Evolutionary conservation across 495 filamentous ascomycete genomes (phyloP).

Genomic region (Diplogelasinospora grovesii): DNA sequence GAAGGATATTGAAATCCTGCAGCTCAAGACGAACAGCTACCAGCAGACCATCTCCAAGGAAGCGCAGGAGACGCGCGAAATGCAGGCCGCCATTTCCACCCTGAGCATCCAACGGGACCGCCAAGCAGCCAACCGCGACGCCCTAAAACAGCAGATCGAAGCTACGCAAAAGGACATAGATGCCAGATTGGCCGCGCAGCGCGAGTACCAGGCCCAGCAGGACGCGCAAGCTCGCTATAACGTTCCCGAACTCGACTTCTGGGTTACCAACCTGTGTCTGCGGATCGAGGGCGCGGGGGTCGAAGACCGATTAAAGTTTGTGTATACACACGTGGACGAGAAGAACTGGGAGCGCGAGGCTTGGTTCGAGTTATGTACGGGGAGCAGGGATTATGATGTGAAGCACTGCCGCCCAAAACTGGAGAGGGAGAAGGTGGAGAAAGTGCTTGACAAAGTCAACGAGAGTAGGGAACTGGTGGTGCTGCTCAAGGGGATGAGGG

Average conservation of each 20-base stretch:
- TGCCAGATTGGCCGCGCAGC: slow-evolving; percentile 43
- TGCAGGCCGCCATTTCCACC: slow-evolving; percentile 70
- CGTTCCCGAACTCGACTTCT: slow-evolving; percentile 87
- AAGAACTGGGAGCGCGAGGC: slow-evolving; percentile 82
- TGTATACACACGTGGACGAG: slow-evolving; percentile 83
- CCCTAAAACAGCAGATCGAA: slow-evolving; percentile 69
- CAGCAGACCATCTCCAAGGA: slow-evolving; percentile 79
- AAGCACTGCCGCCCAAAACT: slow-evolving; percentile 71
- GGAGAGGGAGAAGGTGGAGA: slow-evolving; percentile 64
- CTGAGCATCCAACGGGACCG: slow-evolving; percentile 71
- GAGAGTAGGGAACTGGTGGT: slow-evolving; percentile 74
- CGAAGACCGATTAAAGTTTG: slow-evolving; percentile 82
- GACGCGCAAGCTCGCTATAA: slow-evolving; percentile 80
- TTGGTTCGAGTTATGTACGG: slow-evolving; percentile 85
- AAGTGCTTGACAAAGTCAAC: slow-evolving; percentile 68
- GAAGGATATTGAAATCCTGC: slow-evolving; percentile 77
- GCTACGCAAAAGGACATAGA: slow-evolving; percentile 65
- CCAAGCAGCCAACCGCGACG: slow-evolving; percentile 64
- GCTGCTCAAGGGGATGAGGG: slow-evolving; percentile 88
- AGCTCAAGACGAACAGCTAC: slow-evolving; percentile 68
- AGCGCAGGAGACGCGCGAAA: slow-evolving; percentile 77
- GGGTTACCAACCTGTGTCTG: slow-evolving; percentile 84
- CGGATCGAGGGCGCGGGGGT: slow-evolving; percentile 83
- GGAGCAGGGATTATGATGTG: slow-evolving; percentile 76
- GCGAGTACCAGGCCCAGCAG: slow-evolving; percentile 50